Evolutionary conservation across 169 alveolate genomes (phyloP).

Genomic region (Plasmodium gallinaceum): DNA sequence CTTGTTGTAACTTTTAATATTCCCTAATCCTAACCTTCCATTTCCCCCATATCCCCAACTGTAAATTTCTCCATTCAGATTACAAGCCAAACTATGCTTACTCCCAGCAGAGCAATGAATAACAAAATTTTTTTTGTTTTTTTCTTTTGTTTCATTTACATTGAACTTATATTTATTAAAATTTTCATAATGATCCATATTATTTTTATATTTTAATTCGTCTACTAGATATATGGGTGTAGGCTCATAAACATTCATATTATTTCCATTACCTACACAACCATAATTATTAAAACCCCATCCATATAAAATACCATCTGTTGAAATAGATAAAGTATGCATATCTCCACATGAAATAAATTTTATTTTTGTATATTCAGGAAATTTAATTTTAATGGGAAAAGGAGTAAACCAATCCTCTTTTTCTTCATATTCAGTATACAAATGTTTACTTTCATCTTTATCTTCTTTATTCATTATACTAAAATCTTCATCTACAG

Average conservation of each 20-base stretch:
- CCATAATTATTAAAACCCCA: conserved; percentile 90
- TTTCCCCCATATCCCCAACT: conserved; percentile 89
- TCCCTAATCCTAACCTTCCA: conserved; percentile 89
- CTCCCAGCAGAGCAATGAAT: conserved; percentile 84
- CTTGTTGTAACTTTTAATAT: conserved; percentile 79
- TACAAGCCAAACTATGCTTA: conserved; percentile 83
- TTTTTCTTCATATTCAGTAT: conserved; percentile 42
- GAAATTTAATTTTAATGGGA: conserved; percentile 84
- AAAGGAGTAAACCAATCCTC: conserved; percentile 87
- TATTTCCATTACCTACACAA: conserved; percentile 88
- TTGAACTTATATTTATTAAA: conserved; percentile 51
- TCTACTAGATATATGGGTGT: conserved; percentile 67
- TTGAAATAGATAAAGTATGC: conserved; percentile 86
- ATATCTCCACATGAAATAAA: conserved; percentile 89
- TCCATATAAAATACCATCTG: conserved; percentile 82
- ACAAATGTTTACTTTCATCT: neutral
- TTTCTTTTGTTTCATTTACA: neutral
- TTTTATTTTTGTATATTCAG: conserved; percentile 73
- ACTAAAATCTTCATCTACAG: neutral
- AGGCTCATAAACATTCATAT: conserved; percentile 80
- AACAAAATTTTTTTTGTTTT: neutral
- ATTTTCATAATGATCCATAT: neutral
- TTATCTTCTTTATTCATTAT: neutral
- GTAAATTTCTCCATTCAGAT: conserved; percentile 77
- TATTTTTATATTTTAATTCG: neutral